These are phyloP conservation scores for Tetraselmis striata DNA, from an alignment of 139 green algal genomes.

Conservation along the genomic window DNA sequence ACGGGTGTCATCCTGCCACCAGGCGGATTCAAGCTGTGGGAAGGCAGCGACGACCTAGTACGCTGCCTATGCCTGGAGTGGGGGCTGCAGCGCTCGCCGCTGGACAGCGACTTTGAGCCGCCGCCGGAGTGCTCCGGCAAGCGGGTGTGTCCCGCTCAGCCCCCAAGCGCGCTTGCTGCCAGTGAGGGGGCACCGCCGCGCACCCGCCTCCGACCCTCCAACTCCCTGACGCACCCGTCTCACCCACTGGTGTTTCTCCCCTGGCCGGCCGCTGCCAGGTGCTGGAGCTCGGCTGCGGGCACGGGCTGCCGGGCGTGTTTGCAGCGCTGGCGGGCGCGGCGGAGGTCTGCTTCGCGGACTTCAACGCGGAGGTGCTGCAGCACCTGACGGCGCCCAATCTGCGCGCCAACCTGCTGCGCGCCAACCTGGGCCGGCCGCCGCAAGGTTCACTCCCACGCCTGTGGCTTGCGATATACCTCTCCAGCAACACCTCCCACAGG, in stretches of 20 bases:
- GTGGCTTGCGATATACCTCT: too few relatives aligned
- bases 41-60: constrained; percentile 73
- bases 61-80: constrained; percentile 39
- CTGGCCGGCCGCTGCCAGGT: too few relatives aligned
- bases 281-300: constrained; percentile 86
- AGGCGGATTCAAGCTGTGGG: constrained; percentile 93
- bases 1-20: too few relatives aligned
- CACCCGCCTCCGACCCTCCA: too few relatives aligned
- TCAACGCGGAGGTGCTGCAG: constrained; percentile 70
- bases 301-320: constrained; percentile 81
- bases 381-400: constrained; percentile 69
- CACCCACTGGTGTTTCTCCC: too few relatives aligned
- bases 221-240: too few relatives aligned
- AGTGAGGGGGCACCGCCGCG: too few relatives aligned
- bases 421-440: not conserved
- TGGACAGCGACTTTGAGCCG: not conserved
- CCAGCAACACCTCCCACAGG: too few relatives aligned
- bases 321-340: constrained; percentile 45
- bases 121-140: not conserved
- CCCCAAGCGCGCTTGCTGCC: not conserved
- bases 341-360: constrained; percentile 78
- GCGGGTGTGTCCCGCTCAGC: too few relatives aligned
- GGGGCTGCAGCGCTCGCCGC: not conserved
- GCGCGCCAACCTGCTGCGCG: constrained; percentile 37
- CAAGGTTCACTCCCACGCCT: too few relatives aligned